Conservation (phyloP, 2,329 filamentous ascomycete species). For the Ophiostoma populinum region DNA sequence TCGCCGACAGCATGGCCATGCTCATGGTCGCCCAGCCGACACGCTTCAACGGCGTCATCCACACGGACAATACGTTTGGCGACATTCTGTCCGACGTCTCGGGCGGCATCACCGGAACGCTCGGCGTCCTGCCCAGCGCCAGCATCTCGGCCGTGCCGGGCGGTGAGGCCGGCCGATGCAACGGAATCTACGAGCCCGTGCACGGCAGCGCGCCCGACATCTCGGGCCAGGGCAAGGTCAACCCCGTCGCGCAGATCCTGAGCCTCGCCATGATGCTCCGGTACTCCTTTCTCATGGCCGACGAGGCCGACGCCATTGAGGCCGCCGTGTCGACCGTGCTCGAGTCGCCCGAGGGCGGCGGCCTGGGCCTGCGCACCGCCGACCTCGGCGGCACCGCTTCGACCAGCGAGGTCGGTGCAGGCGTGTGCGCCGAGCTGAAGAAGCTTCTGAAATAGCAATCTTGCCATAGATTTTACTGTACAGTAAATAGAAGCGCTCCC, state of each 20-base stretch:
- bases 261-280: conserved; percentile 60
- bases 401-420: conserved; percentile 12
- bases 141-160: conserved; percentile 25
- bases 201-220: conserved; percentile 62
- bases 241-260: conserved; percentile 55
- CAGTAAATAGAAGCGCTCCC: neutral
- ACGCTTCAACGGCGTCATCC: conserved; percentile 29
- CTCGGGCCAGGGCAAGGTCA: conserved; percentile 52
- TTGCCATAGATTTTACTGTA: neutral
- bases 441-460: conserved; percentile 1
- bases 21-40: conserved; percentile 28
- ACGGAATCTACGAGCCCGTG: conserved; percentile 64
- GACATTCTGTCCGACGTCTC: conserved; percentile 29
- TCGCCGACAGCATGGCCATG: conserved; percentile 31
- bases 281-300: conserved; percentile 47
- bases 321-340: conserved; percentile 45
- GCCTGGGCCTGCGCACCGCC: conserved; percentile 28
- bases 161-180: conserved; percentile 22
- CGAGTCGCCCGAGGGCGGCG: conserved; percentile 27
- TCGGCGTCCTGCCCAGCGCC: conserved; percentile 28
- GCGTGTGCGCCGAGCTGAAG: conserved; percentile 8
- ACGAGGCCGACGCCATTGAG: conserved; percentile 46
- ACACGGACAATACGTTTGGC: conserved; percentile 30
- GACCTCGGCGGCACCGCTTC: conserved; percentile 12
- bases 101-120: conserved; percentile 27